Conservation (phyloP, 768 basidiomycete species). For the Grammothele lineata region DNA sequence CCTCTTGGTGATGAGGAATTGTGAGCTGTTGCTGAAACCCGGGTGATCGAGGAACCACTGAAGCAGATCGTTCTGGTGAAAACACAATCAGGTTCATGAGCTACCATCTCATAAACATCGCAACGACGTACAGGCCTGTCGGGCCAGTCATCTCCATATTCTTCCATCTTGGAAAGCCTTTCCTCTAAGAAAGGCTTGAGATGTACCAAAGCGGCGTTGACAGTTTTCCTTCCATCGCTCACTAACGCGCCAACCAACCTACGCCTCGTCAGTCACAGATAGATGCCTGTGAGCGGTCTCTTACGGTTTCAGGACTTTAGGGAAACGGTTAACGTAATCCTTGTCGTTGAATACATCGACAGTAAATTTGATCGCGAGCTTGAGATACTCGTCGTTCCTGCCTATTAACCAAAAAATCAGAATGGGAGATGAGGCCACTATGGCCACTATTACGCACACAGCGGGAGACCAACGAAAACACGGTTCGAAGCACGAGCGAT, state of each 20-base stretch:
- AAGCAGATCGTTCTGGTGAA: constrained; percentile 32
- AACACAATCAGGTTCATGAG: no score
- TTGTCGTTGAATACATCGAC: constrained; percentile 25
- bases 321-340: constrained; percentile 25
- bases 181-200: constrained; percentile 30
- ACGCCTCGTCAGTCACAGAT: no score
- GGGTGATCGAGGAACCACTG: constrained; percentile 29
- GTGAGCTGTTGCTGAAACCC: constrained; percentile 11
- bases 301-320: constrained; percentile 30
- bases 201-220: constrained; percentile 9
- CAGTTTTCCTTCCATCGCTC: constrained; percentile 3
- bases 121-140: constrained; percentile 30
- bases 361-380: constrained; percentile 29
- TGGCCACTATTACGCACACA: constrained; percentile 24
- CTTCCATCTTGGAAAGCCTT: constrained; percentile 18
- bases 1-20: constrained; percentile 19
- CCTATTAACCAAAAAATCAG: constrained; percentile 13
- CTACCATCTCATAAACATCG: no score
- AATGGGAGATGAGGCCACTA: background rate
- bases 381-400: constrained; percentile 24
- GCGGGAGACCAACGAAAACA: constrained; percentile 30
- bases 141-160: constrained; percentile 24
- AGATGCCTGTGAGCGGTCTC: constrained; percentile 1
- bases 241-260: constrained; percentile 19
- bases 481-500: constrained; percentile 27